Evolutionary conservation across 2,329 filamentous ascomycete genomes (phyloP), one percentile per base, ranked within the genome.

Genomic region (Fusarium dlaminii): DNA sequence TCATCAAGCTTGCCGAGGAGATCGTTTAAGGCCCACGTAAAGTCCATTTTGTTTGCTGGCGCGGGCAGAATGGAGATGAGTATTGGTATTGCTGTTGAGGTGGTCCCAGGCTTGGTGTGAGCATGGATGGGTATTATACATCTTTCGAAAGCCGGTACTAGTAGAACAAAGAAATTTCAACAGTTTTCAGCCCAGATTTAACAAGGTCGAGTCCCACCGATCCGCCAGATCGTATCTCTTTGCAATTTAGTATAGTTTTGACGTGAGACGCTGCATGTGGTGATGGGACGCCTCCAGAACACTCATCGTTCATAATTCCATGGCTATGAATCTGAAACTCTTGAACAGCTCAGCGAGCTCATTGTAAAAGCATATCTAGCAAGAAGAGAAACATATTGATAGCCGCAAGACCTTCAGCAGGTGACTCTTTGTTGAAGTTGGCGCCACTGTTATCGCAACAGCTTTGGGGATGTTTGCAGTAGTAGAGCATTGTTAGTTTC

Each of bases 11-110:
- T 4, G 8, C 0, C 2, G 15, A 29, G 0, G 6, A 40, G 20
- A 18, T 14, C 1, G 1, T 1, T 1, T 1, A 40, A 29, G 11
- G 27, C 20, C 12, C 2, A 13, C 5, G 8, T 0, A 9, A 2
- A 14, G 12, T 18, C 11, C 36, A 55, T 55, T 8, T 42, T 29
- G 34, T 27, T 18, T 30, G 20, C 36, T n/a, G 8, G 15, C 10
- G 22, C 27, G 5, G 51, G 11, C 7, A n/a, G 20, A 8, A 34
- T 24, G 17, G 17, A 9, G 12, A 51, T 11, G n/a, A 24, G 18
- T 36, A 42, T 20, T 55, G 51, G 24, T 39, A 29, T 39, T 54
- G 34, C 24, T n/a, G 36, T 29, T 17, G 22, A 18, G n/a, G 27
- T 36, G 18, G n/a, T 15, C 20, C 11, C 15, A 8, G 24, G 4